Percentiles rank a stretch among this genome's conserved stretches.
These are phyloP conservation scores for Globisporangium middletonii DNA, from an alignment of 352 stramenopile species.

Conservation along the genomic window DNA sequence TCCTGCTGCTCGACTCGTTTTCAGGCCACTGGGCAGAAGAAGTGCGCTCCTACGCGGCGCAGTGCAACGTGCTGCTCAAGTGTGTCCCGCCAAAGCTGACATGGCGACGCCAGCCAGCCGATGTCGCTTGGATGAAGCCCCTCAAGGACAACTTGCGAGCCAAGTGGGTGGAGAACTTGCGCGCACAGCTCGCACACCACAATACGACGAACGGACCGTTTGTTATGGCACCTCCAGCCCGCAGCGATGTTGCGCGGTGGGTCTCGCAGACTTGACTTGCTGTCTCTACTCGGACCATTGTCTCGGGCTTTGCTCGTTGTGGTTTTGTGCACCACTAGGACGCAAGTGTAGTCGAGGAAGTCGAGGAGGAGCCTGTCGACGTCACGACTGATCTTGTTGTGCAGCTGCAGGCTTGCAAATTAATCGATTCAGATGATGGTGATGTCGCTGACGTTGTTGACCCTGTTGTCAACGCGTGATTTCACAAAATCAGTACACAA, in stretches of 20 bases:
- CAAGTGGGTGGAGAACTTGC: not conserved
- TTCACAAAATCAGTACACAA: no score
- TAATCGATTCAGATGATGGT: not conserved
- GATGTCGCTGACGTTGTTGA: no score
- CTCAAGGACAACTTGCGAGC: conserved; percentile 8
- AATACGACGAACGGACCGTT: not conserved
- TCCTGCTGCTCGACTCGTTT: conserved; percentile 27
- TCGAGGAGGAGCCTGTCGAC: no score
- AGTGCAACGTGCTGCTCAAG: conserved; percentile 21
- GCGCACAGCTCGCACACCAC: not conserved
- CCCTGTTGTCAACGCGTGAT: no score
- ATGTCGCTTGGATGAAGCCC: conserved; percentile 20
- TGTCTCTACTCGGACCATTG: not conserved
- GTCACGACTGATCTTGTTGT: not conserved
- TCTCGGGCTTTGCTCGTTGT: not conserved
- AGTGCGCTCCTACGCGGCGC: conserved; percentile 13
- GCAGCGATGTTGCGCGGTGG: not conserved
- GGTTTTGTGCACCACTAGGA: not conserved
- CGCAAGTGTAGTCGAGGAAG: not conserved
- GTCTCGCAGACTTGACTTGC: conserved; percentile 1
- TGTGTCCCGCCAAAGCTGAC: conserved; percentile 11
- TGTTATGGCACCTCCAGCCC: conserved; percentile 2
- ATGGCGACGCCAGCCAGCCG: conserved; percentile 16
- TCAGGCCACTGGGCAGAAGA: conserved; percentile 23
- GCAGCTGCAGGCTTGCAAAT: not conserved